phyloP scores from a whole-genome alignment of 257 asterid genomes.

The Solanum paucissectum region DNA sequence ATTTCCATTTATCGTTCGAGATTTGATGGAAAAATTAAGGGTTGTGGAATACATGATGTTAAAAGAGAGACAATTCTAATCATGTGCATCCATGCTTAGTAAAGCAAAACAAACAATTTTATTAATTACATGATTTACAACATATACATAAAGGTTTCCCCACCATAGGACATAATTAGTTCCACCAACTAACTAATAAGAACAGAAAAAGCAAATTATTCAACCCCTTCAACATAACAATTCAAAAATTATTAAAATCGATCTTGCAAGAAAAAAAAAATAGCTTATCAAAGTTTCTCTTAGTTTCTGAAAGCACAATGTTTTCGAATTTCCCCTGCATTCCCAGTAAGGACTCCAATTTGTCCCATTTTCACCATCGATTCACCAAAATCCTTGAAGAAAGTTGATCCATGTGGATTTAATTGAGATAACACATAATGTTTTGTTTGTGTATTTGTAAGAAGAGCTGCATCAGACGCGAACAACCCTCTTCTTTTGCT shows the following conservation, averaged over 20 bases:
- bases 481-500: conserved; percentile 25
- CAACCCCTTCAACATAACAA: neutral
- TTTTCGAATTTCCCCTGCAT: conserved; percentile 10
- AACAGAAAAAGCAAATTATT: neutral
- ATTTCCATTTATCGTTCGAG: too few relatives aligned
- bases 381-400: conserved; percentile 36
- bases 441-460: conserved; percentile 16
- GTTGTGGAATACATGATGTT: too few relatives aligned
- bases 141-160: too few relatives aligned
- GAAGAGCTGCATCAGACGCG: conserved; percentile 26
- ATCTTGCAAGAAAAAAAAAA: neutral
- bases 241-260: neutral
- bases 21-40: too few relatives aligned
- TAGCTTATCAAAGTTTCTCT: neutral
- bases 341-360: neutral
- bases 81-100: too few relatives aligned
- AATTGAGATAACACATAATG: conserved; percentile 15
- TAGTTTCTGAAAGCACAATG: conserved; percentile 7
- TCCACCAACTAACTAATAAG: too few relatives aligned
- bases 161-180: too few relatives aligned
- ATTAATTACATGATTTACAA: too few relatives aligned
- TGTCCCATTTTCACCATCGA: conserved; percentile 5
- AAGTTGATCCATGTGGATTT: conserved; percentile 1
- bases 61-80: too few relatives aligned
- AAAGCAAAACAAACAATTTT: too few relatives aligned